Percentiles rank a stretch among this genome's conserved stretches.
Conservation (phyloP, 2,329 filamentous ascomycete genomes). For the Aspergillus cejpii region DNA sequence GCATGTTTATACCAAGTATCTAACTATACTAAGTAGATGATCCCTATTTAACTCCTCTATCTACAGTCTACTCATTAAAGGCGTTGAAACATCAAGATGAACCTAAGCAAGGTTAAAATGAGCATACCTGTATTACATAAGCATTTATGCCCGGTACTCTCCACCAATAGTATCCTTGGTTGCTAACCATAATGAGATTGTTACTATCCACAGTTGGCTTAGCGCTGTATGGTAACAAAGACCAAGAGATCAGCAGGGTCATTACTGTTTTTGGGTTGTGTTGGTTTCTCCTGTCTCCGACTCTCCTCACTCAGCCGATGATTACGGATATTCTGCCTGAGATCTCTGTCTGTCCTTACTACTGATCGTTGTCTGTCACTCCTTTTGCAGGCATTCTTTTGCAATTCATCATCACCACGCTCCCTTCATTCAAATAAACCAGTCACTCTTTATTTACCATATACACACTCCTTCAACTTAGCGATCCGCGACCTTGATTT, state of each 20-base stretch:
- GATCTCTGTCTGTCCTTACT: conserved; percentile 15
- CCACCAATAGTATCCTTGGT: no score
- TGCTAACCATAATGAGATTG: not conserved
- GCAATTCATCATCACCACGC: conserved; percentile 4
- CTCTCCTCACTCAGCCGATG: conserved; percentile 11
- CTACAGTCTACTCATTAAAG: no score
- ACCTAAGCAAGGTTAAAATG: no score
- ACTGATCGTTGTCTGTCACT: conserved; percentile 18
- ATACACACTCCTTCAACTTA: conserved; percentile 2
- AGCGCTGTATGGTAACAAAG: not conserved
- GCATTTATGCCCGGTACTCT: no score
- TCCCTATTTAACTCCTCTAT: no score
- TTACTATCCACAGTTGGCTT: not conserved
- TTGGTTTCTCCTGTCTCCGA: conserved; percentile 7
- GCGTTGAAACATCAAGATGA: no score
- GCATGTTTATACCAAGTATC: no score
- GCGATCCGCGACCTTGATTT: not conserved
- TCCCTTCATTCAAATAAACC: conserved; percentile 4
- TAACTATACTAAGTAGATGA: no score
- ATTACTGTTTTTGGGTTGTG: conserved; percentile 7
- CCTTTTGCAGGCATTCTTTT: conserved; percentile 8
- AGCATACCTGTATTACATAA: not conserved
- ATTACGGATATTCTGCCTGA: conserved; percentile 10
- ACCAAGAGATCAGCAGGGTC: conserved; percentile 9
- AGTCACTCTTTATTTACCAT: conserved; percentile 12